phyloP scores from a whole-genome alignment of 192 early-diverging fungal species.

The Diversispora eburnea region DNA sequence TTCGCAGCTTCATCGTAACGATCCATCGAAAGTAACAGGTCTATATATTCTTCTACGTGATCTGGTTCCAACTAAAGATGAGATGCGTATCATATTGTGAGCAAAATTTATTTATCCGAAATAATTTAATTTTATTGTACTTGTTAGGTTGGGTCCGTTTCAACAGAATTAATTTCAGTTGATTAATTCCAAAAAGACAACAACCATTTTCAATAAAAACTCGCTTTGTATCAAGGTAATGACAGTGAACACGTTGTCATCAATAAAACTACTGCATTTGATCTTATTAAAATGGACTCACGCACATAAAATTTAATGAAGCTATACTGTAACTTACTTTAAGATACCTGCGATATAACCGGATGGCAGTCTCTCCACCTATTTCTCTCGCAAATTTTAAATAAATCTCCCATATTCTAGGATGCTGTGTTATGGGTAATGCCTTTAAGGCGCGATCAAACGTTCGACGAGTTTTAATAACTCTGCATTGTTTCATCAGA shows the following conservation, averaged over 20 bases:
- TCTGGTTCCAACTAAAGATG: conserved; percentile 65
- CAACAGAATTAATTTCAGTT: too few species aligned
- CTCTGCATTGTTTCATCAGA: conserved; percentile 62
- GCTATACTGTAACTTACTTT: conserved; percentile 44
- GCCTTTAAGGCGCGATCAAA: conserved; percentile 90
- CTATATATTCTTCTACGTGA: conserved; percentile 70
- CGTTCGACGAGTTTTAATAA: conserved; percentile 69
- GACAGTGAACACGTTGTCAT: background rate
- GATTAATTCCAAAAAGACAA: too few species aligned
- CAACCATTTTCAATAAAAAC: too few species aligned
- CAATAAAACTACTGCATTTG: background rate
- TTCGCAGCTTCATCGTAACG: conserved; percentile 76
- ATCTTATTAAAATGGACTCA: background rate
- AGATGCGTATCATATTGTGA: background rate
- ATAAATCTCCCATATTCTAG: conserved; percentile 84
- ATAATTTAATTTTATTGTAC: background rate
- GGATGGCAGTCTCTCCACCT: conserved; percentile 78
- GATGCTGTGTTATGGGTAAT: conserved; percentile 91
- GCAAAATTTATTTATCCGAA: background rate
- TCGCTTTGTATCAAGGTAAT: background rate
- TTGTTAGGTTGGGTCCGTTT: too few species aligned
- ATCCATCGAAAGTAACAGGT: conserved; percentile 61
- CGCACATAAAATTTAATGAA: conserved; percentile 9
- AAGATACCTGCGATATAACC: conserved; percentile 79
- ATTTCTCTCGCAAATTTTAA: conserved; percentile 71